These are phyloP conservation scores for Decorospora gaudefroyi DNA, from an alignment of 2,329 filamentous ascomycete genomes.

Conservation along the genomic window DNA sequence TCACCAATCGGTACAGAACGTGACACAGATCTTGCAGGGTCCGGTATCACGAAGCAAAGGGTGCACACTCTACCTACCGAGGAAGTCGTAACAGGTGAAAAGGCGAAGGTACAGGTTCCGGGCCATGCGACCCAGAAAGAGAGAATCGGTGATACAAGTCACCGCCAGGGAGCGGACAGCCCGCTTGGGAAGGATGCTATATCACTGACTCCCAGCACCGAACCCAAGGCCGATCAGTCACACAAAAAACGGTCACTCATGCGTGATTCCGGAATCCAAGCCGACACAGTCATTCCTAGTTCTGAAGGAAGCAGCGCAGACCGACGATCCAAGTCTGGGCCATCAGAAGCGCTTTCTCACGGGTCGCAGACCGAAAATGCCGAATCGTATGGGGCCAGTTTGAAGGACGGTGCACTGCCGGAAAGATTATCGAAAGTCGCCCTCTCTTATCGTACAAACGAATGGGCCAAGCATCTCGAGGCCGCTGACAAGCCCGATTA, in stretches of 20 bases:
- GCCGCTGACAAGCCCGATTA: constrained; percentile 72
- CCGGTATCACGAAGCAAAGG: neutral
- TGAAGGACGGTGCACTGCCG: constrained; percentile 62
- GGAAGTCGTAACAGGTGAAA: neutral
- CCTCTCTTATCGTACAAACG: constrained; percentile 84
- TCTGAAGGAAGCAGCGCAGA: constrained; percentile 23
- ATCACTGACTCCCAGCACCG: constrained; percentile 40
- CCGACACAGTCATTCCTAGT: constrained; percentile 26
- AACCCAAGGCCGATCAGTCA: constrained; percentile 31
- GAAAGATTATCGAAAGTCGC: constrained; percentile 75
- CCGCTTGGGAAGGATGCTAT: too few relatives aligned
- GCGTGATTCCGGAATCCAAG: constrained; percentile 23
- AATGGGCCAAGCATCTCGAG: constrained; percentile 91
- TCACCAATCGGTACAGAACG: constrained; percentile 32
- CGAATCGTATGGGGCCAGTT: constrained; percentile 52
- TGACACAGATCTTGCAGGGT: neutral
- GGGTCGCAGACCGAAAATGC: constrained; percentile 33
- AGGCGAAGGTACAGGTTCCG: too few relatives aligned
- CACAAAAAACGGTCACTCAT: constrained; percentile 12
- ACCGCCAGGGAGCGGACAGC: too few relatives aligned
- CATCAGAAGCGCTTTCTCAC: constrained; percentile 40
- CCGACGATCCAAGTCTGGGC: constrained; percentile 48
- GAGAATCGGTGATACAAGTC: too few relatives aligned
- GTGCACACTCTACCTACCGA: neutral
- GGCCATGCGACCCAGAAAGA: too few relatives aligned